Percentiles rank a stretch among this genome's conserved stretches.
These are phyloP conservation scores for Malus domestica DNA, from an alignment of 306 rosid genomes.

Conservation along the genomic window ASM211411v1 NC_041798.1:33385501-33386000, in stretches of 20 bases:
- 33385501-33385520: background rate
- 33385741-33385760: background rate
- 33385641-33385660: background rate
- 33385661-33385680: background rate
- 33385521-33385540: background rate
- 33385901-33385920: background rate
- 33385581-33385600: background rate
- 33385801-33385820: background rate
- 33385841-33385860: background rate
- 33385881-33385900: background rate
- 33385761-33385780: background rate
- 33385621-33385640: background rate
- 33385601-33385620: background rate
- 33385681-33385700: background rate
- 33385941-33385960: background rate
- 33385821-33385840: background rate
- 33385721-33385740: background rate
- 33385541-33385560: background rate
- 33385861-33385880: background rate
- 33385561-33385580: background rate
- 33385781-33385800: background rate
- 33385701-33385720: background rate
- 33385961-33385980: constrained; percentile 5
- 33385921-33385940: background rate
- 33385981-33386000: constrained; percentile 6